phyloP scores from a whole-genome alignment of 2,329 filamentous ascomycete genomes.

The Aschersonia sp. region DNA sequence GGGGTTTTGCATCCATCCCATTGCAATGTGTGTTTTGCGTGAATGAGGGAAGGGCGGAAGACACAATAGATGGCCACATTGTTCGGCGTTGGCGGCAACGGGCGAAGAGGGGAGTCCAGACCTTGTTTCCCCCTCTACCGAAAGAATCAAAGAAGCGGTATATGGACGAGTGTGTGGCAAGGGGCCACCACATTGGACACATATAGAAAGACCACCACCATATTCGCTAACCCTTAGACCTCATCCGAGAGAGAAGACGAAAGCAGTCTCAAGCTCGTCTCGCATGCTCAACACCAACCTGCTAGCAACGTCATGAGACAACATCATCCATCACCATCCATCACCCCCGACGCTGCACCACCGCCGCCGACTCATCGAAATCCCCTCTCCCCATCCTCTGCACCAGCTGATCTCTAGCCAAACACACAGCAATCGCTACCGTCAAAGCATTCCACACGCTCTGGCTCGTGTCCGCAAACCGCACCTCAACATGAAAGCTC shows the following conservation, averaged over 20 bases:
- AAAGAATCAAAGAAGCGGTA: neutral
- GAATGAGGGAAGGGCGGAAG: neutral
- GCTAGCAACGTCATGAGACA: too few species aligned
- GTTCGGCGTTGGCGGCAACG: too few species aligned
- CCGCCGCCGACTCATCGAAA: too few species aligned
- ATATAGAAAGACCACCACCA: too few species aligned
- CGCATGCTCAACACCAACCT: too few species aligned
- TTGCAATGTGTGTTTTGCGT: neutral
- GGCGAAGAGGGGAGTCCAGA: too few species aligned
- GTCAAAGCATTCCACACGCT: slow-evolving; percentile 31
- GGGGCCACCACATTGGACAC: too few species aligned
- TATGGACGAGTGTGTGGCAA: neutral
- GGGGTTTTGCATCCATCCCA: neutral
- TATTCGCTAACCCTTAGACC: too few species aligned
- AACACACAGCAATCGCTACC: slow-evolving; percentile 22
- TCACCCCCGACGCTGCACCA: too few species aligned
- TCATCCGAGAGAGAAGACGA: too few species aligned
- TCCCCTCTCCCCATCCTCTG: slow-evolving; percentile 12
- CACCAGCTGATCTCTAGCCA: slow-evolving; percentile 26
- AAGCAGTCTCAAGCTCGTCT: too few species aligned
- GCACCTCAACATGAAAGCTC: slow-evolving; percentile 26
- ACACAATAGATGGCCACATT: neutral
- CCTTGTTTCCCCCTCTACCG: neutral
- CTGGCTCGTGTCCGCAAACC: slow-evolving; percentile 23
- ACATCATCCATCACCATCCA: too few species aligned